phyloP scores from a whole-genome alignment of 2,329 filamentous ascomycete genomes.

The Pseudocercospora vitis region DNA sequence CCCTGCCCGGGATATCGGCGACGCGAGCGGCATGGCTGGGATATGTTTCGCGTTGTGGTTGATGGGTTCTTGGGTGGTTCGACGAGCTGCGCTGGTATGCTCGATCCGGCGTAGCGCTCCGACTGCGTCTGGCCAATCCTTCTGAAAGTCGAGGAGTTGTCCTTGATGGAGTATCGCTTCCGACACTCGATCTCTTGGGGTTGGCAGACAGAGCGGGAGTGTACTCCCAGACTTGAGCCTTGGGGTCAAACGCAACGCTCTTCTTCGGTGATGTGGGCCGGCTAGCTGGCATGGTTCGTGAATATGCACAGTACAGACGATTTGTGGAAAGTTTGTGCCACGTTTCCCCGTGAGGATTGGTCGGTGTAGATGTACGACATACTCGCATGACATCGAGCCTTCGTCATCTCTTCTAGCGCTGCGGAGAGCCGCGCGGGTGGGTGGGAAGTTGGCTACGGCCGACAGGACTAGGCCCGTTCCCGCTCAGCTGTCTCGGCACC shows the following conservation, averaged over 20 bases:
- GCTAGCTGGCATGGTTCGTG: neutral
- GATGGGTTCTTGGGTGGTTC: neutral
- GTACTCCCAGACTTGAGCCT: neutral
- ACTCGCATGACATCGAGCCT: slow-evolving; percentile 5
- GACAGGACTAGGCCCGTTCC: neutral
- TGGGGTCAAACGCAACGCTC: slow-evolving; percentile 5
- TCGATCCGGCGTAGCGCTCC: slow-evolving; percentile 5
- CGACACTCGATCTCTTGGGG: neutral
- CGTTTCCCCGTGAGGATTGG: slow-evolving; percentile 3
- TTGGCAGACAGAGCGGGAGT: neutral
- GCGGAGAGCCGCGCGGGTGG: neutral
- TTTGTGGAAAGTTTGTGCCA: neutral
- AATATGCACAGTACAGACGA: neutral
- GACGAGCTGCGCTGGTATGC: neutral
- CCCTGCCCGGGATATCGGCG: neutral
- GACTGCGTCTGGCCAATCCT: neutral
- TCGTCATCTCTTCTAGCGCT: slow-evolving; percentile 4
- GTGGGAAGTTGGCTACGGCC: neutral
- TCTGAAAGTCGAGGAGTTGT: neutral
- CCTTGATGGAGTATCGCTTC: neutral
- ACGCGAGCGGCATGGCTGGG: neutral
- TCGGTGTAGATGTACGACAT: slow-evolving; percentile 3
- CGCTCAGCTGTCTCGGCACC: slow-evolving; percentile 2
- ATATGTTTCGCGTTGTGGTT: neutral
- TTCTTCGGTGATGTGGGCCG: neutral